These are phyloP conservation scores for Penicillium glabrum DNA, from an alignment of 2,329 filamentous ascomycete genomes.

Conservation along the genomic window DNA sequence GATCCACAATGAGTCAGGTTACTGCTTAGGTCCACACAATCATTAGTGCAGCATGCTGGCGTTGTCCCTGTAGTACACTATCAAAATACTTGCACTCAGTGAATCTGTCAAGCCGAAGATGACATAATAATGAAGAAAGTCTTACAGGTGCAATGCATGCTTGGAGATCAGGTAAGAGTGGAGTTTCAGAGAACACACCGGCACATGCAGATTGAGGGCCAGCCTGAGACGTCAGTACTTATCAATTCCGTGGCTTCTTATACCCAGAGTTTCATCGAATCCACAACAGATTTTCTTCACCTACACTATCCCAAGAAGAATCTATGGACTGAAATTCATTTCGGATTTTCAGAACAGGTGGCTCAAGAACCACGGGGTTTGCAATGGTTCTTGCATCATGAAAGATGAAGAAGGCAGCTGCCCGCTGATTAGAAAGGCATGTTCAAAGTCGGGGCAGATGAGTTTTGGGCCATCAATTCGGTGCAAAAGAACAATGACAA, in stretches of 20 bases:
- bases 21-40: conserved; percentile 5
- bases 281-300: background rate
- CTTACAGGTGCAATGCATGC: conserved; percentile 2
- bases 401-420: background rate
- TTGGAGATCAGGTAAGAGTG: background rate
- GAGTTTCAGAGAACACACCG: background rate
- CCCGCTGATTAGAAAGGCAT: background rate
- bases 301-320: background rate
- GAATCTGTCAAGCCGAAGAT: background rate
- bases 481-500: background rate
- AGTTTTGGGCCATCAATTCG: background rate
- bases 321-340: background rate
- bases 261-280: background rate
- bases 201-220: background rate
- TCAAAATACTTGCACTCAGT: background rate
- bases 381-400: background rate
- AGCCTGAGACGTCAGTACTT: background rate
- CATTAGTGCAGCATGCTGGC: conserved; percentile 1
- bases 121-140: background rate
- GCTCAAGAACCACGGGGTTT: background rate
- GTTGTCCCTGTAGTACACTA: background rate
- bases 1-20: conserved; percentile 1
- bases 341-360: background rate
- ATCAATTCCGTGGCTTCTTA: too few species aligned
- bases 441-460: background rate